phyloP scores from a whole-genome alignment of 805 yeast genomes.

The Saccharomycopsis amapae region DNA sequence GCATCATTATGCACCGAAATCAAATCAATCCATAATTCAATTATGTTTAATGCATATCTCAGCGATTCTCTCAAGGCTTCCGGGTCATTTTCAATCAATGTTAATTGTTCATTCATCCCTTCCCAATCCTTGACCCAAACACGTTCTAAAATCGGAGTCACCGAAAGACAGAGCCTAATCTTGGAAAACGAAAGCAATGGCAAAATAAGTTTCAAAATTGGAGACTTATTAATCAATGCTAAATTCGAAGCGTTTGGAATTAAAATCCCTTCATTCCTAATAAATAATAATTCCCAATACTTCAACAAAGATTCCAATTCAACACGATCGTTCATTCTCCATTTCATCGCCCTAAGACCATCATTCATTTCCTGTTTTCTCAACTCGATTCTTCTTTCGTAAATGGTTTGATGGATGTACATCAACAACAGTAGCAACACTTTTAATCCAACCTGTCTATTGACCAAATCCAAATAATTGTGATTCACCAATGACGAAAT shows the following conservation, averaged over 20 bases:
- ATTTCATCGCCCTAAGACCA: conserved; percentile 44
- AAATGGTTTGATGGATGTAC: conserved; percentile 62
- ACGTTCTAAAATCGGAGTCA: conserved; percentile 53
- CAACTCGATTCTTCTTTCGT: conserved; percentile 36
- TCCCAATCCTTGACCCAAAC: conserved; percentile 65
- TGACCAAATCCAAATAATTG: conserved; percentile 23
- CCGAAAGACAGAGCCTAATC: conserved; percentile 53
- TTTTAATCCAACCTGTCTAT: conserved; percentile 37
- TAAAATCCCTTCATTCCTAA: conserved; percentile 56
- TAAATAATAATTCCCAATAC: conserved; percentile 60
- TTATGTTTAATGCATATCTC: conserved; percentile 47
- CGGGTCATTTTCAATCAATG: conserved; percentile 42
- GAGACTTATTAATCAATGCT: conserved; percentile 39
- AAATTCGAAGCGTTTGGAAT: conserved; percentile 45
- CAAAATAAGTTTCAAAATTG: conserved; percentile 55
- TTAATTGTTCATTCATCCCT: conserved; percentile 50
- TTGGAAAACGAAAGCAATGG: conserved; percentile 64
- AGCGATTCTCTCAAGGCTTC: conserved; percentile 63
- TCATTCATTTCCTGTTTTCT: conserved; percentile 29
- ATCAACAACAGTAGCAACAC: conserved; percentile 51
- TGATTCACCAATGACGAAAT: conserved; percentile 36
- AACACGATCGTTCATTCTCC: conserved; percentile 62
- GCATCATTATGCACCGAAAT: conserved; percentile 60
- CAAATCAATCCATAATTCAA: conserved; percentile 66
- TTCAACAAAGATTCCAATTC: conserved; percentile 48